Percentiles rank a stretch among this genome's conserved stretches.
These are phyloP conservation scores for Scleroderma citrinum DNA, from an alignment of 768 basidiomycete species.

Conservation along the genomic window DNA sequence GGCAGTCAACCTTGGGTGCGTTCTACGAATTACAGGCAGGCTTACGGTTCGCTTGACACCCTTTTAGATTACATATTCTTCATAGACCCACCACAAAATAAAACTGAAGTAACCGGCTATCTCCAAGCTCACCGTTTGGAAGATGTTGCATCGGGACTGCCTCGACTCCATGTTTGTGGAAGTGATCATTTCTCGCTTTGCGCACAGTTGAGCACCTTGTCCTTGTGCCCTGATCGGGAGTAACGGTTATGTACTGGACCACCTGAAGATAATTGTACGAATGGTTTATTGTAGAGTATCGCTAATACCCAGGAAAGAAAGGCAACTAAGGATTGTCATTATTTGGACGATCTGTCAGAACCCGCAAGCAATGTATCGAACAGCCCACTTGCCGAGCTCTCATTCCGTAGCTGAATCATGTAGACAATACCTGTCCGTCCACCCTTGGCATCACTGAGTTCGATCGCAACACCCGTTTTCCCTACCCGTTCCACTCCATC, in stretches of 20 bases:
- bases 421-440: constrained; percentile 89
- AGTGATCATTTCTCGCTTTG: constrained; percentile 85
- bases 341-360: constrained; percentile 57
- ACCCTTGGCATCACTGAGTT: constrained; percentile 83
- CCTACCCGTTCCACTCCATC: constrained; percentile 99
- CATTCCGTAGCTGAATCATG: constrained; percentile 94
- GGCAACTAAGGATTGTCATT: not conserved
- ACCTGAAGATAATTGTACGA: not conserved
- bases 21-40: not conserved
- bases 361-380: constrained; percentile 86
- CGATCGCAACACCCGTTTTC: constrained; percentile 95
- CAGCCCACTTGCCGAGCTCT: constrained; percentile 75
- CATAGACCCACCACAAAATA: constrained; percentile 36
- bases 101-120: constrained; percentile 42
- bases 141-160: constrained; percentile 67
- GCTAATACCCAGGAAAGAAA: not conserved
- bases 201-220: constrained; percentile 43
- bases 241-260: not conserved
- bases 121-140: constrained; percentile 55
- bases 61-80: constrained; percentile 85
- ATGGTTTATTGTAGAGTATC: not conserved
- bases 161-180: constrained; percentile 71
- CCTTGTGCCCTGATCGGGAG: constrained; percentile 4
- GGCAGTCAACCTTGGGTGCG: constrained; percentile 76
- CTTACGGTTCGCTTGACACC: constrained; percentile 4